A percentile compares a stretch with the other conserved stretches of the same genome.
Conservation (phyloP, 441 rosid genomes). For the Manihot esculenta region DNA sequence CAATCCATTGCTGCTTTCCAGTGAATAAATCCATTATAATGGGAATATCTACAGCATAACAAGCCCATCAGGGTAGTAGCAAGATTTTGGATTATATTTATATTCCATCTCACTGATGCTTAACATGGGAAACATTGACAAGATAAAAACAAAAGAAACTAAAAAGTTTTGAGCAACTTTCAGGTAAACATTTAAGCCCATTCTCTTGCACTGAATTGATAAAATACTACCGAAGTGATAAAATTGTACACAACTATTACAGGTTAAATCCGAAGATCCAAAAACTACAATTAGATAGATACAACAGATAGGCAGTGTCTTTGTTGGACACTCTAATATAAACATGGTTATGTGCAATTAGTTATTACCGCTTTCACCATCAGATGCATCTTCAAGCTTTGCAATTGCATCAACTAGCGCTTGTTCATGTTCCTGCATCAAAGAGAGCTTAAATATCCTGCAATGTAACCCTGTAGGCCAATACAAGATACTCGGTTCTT, state of each 20-base stretch:
- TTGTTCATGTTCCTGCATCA: conserved; percentile 85
- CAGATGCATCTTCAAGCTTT: conserved; percentile 94
- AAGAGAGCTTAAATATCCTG: conserved; percentile 14
- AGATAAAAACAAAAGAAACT: background rate
- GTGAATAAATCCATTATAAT: conserved; percentile 2
- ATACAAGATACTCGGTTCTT: conserved; percentile 25
- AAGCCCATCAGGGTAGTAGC: conserved; percentile 8
- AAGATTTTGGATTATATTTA: background rate
- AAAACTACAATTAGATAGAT: conserved; percentile 33
- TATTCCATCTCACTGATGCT: background rate
- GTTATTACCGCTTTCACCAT: conserved; percentile 97
- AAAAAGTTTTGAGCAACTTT: background rate
- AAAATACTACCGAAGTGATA: conserved; percentile 20
- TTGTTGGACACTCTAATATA: conserved; percentile 28
- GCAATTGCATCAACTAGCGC: conserved; percentile 89
- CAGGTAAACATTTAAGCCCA: background rate
- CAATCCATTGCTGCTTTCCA: background rate
- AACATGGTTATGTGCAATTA: conserved; percentile 50
- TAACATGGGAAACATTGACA: background rate
- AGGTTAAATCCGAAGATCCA: conserved; percentile 30
- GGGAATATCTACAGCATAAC: too few species aligned
- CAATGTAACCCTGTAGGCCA: background rate
- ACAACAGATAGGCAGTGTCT: conserved; percentile 33
- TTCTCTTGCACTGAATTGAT: conserved; percentile 12
- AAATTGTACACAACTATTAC: conserved; percentile 29